These are phyloP conservation scores for Tephrocybe sp. DNA, from an alignment of 768 basidiomycete species.

Conservation along the genomic window DNA sequence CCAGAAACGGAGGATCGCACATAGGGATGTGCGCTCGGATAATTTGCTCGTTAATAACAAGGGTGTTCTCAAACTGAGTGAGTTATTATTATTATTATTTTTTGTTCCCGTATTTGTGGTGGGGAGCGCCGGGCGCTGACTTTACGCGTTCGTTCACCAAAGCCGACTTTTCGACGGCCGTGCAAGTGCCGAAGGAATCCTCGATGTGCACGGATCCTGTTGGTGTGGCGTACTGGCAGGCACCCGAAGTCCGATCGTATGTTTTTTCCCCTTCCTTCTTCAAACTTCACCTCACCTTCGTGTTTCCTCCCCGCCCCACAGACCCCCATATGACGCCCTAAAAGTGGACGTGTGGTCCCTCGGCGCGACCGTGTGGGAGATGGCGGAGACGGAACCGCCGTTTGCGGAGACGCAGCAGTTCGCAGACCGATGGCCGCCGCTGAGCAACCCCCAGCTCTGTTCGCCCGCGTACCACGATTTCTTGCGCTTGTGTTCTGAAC, in stretches of 20 bases:
- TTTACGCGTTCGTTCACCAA: too few relatives aligned
- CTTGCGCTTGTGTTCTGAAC: slow-evolving; percentile 63
- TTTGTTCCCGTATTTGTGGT: too few relatives aligned
- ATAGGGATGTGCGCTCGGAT: slow-evolving; percentile 84
- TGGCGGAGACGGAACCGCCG: slow-evolving; percentile 73
- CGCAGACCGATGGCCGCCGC: slow-evolving; percentile 63
- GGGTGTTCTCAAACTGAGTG: slow-evolving; percentile 76
- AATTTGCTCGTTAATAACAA: slow-evolving; percentile 71
- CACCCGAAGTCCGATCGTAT: slow-evolving; percentile 76
- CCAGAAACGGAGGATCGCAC: slow-evolving; percentile 65
- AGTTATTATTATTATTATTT: too few relatives aligned
- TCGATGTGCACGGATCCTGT: slow-evolving; percentile 57
- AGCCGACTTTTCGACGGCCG: slow-evolving; percentile 84
- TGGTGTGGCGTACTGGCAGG: slow-evolving; percentile 84
- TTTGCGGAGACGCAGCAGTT: slow-evolving; percentile 62
- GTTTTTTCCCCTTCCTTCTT: slow-evolving; percentile 19
- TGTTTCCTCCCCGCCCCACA: too few relatives aligned
- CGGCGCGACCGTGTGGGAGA: slow-evolving; percentile 83
- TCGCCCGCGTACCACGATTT: slow-evolving; percentile 76
- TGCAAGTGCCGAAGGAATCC: slow-evolving; percentile 52
- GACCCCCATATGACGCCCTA: slow-evolving; percentile 70
- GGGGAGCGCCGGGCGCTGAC: not conserved
- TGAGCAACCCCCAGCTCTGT: slow-evolving; percentile 57
- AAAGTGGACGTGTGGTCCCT: slow-evolving; percentile 82
- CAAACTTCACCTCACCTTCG: not conserved